Conservation (phyloP, 108 stramenopile species). For the Cyclotella kingstonii region DNA sequence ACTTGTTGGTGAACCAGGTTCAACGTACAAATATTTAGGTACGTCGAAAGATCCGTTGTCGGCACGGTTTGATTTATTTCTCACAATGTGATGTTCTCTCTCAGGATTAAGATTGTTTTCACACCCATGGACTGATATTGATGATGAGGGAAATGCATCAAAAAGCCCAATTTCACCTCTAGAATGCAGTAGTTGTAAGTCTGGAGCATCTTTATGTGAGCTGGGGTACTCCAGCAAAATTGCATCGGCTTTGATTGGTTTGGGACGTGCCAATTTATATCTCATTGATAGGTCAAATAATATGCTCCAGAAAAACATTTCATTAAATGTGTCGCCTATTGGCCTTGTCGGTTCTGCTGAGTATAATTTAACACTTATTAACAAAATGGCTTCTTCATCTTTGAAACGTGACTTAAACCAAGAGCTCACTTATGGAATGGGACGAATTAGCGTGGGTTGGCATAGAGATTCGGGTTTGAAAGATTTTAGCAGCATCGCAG, state of each 20-base stretch:
- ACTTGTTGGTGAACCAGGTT: conserved; percentile 80
- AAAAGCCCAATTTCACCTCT: background rate
- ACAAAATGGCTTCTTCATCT: conserved; percentile 65
- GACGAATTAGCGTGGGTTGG: conserved; percentile 83
- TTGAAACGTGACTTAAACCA: conserved; percentile 52
- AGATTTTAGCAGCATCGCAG: conserved; percentile 70
- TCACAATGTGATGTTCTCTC: background rate
- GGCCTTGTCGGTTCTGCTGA: conserved; percentile 49
- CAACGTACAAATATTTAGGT: conserved; percentile 93
- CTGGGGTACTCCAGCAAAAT: conserved; percentile 37
- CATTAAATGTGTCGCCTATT: conserved; percentile 17
- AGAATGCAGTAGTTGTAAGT: background rate
- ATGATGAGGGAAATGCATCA: conserved; percentile 25
- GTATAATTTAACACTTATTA: conserved; percentile 84
- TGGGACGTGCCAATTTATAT: conserved; percentile 48
- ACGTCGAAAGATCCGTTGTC: background rate
- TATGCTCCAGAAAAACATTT: conserved; percentile 27
- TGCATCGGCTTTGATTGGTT: conserved; percentile 34
- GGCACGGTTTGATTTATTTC: background rate
- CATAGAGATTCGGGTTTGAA: conserved; percentile 87
- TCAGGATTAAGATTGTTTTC: conserved; percentile 77
- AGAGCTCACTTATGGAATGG: conserved; percentile 48
- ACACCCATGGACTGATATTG: conserved; percentile 77
- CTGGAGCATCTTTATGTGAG: conserved; percentile 16
- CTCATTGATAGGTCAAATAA: conserved; percentile 35